Evolutionary conservation across 164 flowering plant genomes (phyloP).

Genomic region (Tinospora cordifolia): DNA sequence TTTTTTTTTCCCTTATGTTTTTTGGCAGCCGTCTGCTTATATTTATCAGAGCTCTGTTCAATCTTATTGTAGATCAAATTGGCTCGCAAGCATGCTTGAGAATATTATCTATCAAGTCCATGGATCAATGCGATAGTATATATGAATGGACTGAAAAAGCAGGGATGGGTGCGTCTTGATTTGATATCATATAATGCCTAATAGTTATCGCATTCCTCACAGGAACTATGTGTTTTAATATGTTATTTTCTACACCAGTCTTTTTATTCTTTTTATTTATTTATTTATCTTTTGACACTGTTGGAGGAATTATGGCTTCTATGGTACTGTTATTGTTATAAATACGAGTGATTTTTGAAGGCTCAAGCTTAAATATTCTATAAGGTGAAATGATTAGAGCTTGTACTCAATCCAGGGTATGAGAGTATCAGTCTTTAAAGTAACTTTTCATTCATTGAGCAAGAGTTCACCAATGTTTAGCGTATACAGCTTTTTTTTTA

Average conservation of each 20-base stretch:
- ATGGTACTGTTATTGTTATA: background rate
- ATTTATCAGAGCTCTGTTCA: background rate
- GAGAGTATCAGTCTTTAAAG: no score
- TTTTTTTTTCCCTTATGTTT: no score
- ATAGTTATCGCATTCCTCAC: background rate
- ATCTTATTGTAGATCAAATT: background rate
- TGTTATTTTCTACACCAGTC: background rate
- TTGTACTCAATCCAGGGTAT: no score
- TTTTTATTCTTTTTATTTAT: background rate
- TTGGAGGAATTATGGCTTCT: background rate
- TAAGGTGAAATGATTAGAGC: no score
- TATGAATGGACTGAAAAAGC: background rate
- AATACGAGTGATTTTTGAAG: background rate
- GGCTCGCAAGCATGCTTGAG: background rate
- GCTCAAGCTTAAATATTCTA: no score
- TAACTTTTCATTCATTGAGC: no score
- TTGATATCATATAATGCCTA: background rate
- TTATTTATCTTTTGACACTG: background rate
- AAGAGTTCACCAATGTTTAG: no score
- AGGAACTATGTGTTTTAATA: background rate
- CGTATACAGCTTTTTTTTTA: no score
- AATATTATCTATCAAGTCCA: background rate
- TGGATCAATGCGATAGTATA: background rate
- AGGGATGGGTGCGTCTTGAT: background rate
- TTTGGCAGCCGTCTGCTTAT: background rate